Conservation (phyloP, 257 asterid genomes). For the Solanum appendiculatum region DNA sequence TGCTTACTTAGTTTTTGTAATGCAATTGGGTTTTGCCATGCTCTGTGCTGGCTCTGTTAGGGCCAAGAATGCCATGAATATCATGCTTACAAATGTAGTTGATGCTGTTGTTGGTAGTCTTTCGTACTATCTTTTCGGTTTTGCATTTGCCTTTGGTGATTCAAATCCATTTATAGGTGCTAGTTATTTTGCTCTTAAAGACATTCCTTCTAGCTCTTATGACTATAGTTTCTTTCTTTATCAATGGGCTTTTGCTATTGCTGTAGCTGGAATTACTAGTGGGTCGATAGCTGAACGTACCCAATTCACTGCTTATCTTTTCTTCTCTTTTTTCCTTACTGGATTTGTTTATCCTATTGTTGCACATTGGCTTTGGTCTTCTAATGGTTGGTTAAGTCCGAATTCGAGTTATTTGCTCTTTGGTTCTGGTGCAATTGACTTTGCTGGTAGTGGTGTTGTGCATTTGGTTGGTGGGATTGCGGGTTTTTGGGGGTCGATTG, state of each 20-base stretch:
- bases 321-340: slow-evolving; percentile 64
- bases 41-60: slow-evolving; percentile 94
- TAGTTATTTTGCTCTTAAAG: slow-evolving; percentile 55
- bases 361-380: slow-evolving; percentile 88
- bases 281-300: slow-evolving; percentile 89
- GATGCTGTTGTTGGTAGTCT: slow-evolving; percentile 92
- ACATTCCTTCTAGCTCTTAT: slow-evolving; percentile 25
- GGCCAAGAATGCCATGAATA: slow-evolving; percentile 83
- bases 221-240: slow-evolving; percentile 61
- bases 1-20: slow-evolving; percentile 75
- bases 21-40: slow-evolving; percentile 96
- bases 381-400: slow-evolving; percentile 85
- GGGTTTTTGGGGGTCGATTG: slow-evolving; percentile 58
- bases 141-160: slow-evolving; percentile 52
- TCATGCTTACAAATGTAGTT: slow-evolving; percentile 90
- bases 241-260: slow-evolving; percentile 94
- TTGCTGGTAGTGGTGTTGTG: slow-evolving; percentile 88
- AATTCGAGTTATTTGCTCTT: slow-evolving; percentile 27
- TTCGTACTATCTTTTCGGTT: slow-evolving; percentile 32
- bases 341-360: slow-evolving; percentile 85
- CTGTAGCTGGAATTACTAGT: slow-evolving; percentile 86
- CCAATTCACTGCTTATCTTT: slow-evolving; percentile 66
- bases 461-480: slow-evolving; percentile 94
- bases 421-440: slow-evolving; percentile 80
- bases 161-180: slow-evolving; percentile 83